Evolutionary conservation across 1,284 basidiomycete species (phyloP), one percentile per base, ranked within the genome.

Genomic region (Tilletia indica): DNA sequence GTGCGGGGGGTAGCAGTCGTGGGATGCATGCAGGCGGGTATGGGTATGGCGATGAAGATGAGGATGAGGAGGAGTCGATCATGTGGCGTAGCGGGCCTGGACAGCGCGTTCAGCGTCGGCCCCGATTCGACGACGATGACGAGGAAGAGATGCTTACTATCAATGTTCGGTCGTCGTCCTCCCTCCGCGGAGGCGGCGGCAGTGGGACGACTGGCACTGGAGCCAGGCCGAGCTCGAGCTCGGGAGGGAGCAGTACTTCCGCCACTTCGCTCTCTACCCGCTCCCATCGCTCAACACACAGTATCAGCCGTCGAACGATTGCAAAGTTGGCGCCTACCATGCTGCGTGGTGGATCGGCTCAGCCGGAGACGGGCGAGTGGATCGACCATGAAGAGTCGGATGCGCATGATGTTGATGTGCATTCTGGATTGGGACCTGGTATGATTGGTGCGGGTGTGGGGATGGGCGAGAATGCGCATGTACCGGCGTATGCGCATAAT

Each of bases 251-350:
- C 68, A 70, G 51, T 71, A 78, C 39, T 71, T 72, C 25, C 75
- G 68, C 56, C 16, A 54, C 51, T 19, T 54, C 51, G 1, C 21
- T n/a, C 8, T 54, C 51, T 11, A 25, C 21, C 14, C 42, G 42
- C 51, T 21, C 51, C 19, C 51, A 54, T 31, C 16, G 58, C 12
- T 63, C 58, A 31, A 54, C 51, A 8, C 51, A 54, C 51, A 25
- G 51, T 4, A 25, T 19, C 16, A 54, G 51, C 51, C 19, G 51
- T 12, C 71, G 73, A 74, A 96, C 94, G 4, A 99, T 98, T 75
- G 94, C 94, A 12, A 92, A 93, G 63, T 95, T 99, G 75, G 92
- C 94, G 0, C 96, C 96, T 0, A 95, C 96, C 0, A 89, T 93
- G 64, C 88, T 99, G 78, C 51, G 51, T 54, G 51, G 51, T 25